Evolutionary conservation across 768 basidiomycete genomes (phyloP).

Genomic region (Amanita thiersii): DNA sequence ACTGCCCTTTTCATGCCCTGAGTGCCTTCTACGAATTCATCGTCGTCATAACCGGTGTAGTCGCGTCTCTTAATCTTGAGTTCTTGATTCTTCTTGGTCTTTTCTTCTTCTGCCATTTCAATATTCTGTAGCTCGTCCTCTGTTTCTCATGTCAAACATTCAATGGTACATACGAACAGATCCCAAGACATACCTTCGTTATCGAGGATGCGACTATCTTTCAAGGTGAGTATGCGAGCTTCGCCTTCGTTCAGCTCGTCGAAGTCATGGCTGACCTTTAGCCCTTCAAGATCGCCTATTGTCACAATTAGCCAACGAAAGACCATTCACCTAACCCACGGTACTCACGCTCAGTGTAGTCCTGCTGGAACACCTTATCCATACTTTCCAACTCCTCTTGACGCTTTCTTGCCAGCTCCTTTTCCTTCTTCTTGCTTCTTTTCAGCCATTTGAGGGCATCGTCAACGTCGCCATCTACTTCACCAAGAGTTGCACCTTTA

Average conservation of each 20-base stretch:
- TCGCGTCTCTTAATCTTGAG: conserved; percentile 83
- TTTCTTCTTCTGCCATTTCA: conserved; percentile 87
- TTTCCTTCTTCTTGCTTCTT: conserved; percentile 83
- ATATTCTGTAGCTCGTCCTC: conserved; percentile 98
- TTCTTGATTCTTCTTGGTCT: conserved; percentile 68
- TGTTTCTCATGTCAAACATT: conserved; percentile 20
- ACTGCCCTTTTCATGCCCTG: conserved; percentile 79
- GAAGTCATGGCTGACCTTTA: conserved; percentile 95
- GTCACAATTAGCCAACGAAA: conserved; percentile 1
- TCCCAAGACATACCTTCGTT: conserved; percentile 82
- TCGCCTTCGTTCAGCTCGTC: conserved; percentile 90
- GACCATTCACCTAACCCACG: not conserved
- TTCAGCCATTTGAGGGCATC: conserved; percentile 89
- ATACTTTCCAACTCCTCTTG: conserved; percentile 78
- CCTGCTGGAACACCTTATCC: conserved; percentile 68
- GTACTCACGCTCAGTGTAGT: conserved; percentile 80
- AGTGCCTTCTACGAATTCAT: conserved; percentile 74
- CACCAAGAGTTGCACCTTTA: conserved; percentile 89
- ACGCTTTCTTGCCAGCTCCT: conserved; percentile 77
- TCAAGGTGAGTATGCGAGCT: conserved; percentile 91
- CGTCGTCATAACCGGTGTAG: conserved; percentile 95
- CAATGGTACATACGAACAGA: not conserved
- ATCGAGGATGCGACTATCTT: conserved; percentile 92
- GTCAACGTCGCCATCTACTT: conserved; percentile 69
- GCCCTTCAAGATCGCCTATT: conserved; percentile 80